Evolutionary conservation across 2,329 filamentous ascomycete genomes (phyloP), one percentile per base, ranked within the genome.

Genomic region (Calonectria naviculata): DNA sequence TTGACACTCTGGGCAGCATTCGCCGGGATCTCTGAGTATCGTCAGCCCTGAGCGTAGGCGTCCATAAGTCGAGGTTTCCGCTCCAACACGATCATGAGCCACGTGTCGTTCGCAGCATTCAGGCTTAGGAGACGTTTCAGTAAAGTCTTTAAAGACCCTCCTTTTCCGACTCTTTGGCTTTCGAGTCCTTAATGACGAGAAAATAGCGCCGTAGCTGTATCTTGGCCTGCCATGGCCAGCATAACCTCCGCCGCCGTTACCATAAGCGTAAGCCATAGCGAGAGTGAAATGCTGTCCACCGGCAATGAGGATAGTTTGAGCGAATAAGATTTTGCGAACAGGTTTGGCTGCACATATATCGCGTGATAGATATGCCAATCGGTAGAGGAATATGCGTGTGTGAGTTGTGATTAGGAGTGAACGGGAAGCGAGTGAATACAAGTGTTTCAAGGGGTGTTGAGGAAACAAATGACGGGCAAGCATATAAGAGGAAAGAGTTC

Each of bases 41-140:
- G 67, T 42, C 62, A 70, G 46, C 5, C 68, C 68, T n/a, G 62
- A 66, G 8, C 42, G 36, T 4, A 70, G 26, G 29, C 68, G 60
- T 28, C 28, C 63, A 21, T 70, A 70, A 19, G 31, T 58, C 7
- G n/a, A 41, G 12, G 34, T 41, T 19, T 66, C 54, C n/a, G 46
- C 29, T 29, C 68, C 34, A 38, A 56, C 52, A n/a, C 60, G 62
- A 26, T 47, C 54, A 10, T 42, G 61, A 10, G 42, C 12, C 21
- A 44, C 28, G 5, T 46, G 62, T 21, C 38, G 47, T 12, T 70
- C 62, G 9, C 44, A 44, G 26, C 31, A 41, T 63, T 58, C n/a
- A 31, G 42, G 31, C 24, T 49, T 38, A 17, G 52, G 44, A 1
- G 31, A 38, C 6, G 52, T 41, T 38, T 56, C 52, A 2, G 31